Conservation (phyloP, 108 stramenopile species). For the Heterococcus sp. region DNA sequence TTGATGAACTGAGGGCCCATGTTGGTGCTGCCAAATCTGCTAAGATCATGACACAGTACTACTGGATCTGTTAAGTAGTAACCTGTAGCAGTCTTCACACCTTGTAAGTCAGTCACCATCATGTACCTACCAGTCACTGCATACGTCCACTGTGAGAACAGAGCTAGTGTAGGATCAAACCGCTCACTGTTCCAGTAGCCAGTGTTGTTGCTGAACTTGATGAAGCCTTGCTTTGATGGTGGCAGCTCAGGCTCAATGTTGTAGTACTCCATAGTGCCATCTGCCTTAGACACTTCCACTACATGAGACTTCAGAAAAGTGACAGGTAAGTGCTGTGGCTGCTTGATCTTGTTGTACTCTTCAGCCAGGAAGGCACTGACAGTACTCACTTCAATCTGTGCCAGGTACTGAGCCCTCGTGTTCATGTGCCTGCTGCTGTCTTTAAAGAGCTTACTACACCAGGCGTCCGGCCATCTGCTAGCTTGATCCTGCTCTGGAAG, state of each 20-base stretch:
- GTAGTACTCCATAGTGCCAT: too few species aligned
- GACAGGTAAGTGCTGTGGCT: constrained; percentile 39
- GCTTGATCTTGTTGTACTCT: constrained; percentile 47
- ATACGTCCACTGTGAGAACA: constrained; percentile 48
- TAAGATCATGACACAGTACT: neutral
- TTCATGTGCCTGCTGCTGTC: constrained; percentile 40
- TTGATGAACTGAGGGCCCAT: neutral
- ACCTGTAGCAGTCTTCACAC: constrained; percentile 15
- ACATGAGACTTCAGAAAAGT: neutral
- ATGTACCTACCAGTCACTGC: constrained; percentile 39
- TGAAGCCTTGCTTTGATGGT: constrained; percentile 23
- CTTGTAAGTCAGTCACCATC: constrained; percentile 58
- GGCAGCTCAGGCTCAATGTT: neutral
- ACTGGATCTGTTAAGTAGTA: neutral
- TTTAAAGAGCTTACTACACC: constrained; percentile 54
- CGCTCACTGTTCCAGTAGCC: constrained; percentile 53
- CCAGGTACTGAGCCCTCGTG: constrained; percentile 48
- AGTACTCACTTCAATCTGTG: constrained; percentile 57
- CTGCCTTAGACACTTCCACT: neutral
- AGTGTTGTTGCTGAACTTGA: constrained; percentile 55
- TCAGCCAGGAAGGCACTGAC: constrained; percentile 51
- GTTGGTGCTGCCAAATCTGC: neutral
- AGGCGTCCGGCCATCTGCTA: constrained; percentile 7
- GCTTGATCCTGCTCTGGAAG: constrained; percentile 43
- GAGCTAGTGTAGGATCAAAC: constrained; percentile 44